Conservation (phyloP, 176 grass and related monocot genomes). For the Chrysopogon serrulatus region DNA sequence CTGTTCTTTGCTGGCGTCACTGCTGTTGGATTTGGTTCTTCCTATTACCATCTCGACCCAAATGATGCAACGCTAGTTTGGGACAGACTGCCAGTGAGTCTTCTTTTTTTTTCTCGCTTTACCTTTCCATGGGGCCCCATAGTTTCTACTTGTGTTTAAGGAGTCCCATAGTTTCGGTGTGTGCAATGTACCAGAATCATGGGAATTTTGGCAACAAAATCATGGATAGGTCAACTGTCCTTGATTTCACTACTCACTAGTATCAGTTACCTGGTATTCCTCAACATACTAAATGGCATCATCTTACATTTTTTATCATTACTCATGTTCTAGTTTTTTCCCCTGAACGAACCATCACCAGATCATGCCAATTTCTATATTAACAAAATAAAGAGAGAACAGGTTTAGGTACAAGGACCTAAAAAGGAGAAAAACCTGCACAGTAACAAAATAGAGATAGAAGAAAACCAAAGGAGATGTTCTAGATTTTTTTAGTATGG, state of each 20-base stretch:
- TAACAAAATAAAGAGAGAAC: neutral
- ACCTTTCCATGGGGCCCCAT: neutral
- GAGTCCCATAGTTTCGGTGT: neutral
- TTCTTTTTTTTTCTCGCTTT: neutral
- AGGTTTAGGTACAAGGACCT: neutral
- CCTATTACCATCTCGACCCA: constrained; percentile 90
- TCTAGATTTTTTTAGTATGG: neutral
- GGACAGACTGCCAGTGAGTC: constrained; percentile 87
- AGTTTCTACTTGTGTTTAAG: neutral
- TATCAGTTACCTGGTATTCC: neutral
- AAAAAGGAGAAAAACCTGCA: neutral
- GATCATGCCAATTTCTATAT: neutral
- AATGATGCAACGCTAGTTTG: constrained; percentile 76
- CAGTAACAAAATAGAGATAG: neutral
- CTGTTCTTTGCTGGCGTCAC: constrained; percentile 70
- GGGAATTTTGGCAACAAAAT: neutral
- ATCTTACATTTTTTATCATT: neutral
- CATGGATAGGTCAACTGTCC: neutral
- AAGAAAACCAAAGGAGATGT: neutral
- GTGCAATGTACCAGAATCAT: neutral
- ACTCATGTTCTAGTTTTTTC: neutral
- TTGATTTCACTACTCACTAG: neutral
- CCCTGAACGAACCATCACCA: neutral
- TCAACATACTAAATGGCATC: neutral
- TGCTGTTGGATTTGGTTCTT: constrained; percentile 71